Percentiles rank a stretch among this genome's conserved stretches.
These are phyloP conservation scores for Moesziomyces globuligerus DNA, from an alignment of 1,284 basidiomycete genomes.

Conservation along the genomic window DNA sequence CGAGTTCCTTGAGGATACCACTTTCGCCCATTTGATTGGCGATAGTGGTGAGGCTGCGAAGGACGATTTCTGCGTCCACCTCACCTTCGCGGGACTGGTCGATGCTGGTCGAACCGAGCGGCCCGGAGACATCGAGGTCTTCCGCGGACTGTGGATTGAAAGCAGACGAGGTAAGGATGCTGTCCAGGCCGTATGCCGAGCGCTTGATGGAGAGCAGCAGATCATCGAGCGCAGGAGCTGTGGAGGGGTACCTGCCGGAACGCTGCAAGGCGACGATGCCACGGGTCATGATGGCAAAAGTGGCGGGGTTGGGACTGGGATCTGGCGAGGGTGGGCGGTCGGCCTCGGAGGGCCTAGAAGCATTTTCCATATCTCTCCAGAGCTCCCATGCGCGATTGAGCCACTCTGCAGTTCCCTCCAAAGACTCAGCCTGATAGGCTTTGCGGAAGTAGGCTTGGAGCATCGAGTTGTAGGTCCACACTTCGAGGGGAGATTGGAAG, in stretches of 20 bases:
- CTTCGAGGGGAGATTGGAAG: slow-evolving; percentile 42
- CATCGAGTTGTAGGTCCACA: slow-evolving; percentile 61
- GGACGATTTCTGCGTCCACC: slow-evolving; percentile 37
- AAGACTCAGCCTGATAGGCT: slow-evolving; percentile 45
- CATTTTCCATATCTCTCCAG: slow-evolving; percentile 51
- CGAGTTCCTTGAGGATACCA: slow-evolving; percentile 47
- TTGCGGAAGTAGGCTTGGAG: slow-evolving; percentile 59
- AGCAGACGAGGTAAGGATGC: slow-evolving; percentile 54
- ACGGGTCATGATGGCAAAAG: slow-evolving; percentile 55
- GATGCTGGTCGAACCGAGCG: slow-evolving; percentile 32
- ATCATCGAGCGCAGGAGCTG: slow-evolving; percentile 34
- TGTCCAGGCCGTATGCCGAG: slow-evolving; percentile 32
- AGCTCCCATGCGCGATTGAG: slow-evolving; percentile 53
- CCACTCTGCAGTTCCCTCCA: slow-evolving; percentile 48
- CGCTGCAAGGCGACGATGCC: slow-evolving; percentile 55
- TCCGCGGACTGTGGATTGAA: slow-evolving; percentile 38
- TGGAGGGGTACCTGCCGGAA: slow-evolving; percentile 38
- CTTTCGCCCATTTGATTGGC: slow-evolving; percentile 51
- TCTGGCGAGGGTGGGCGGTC: slow-evolving; percentile 45
- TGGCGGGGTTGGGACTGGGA: slow-evolving; percentile 49
- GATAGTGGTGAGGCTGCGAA: slow-evolving; percentile 31
- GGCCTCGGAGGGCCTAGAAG: slow-evolving; percentile 3
- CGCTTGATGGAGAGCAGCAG: slow-evolving; percentile 47
- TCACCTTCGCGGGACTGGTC: slow-evolving; percentile 47
- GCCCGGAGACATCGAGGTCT: slow-evolving; percentile 32